These are phyloP conservation scores for Medicago ruthenica DNA, from an alignment of 306 rosid genomes.

Conservation along the genomic window DNA sequence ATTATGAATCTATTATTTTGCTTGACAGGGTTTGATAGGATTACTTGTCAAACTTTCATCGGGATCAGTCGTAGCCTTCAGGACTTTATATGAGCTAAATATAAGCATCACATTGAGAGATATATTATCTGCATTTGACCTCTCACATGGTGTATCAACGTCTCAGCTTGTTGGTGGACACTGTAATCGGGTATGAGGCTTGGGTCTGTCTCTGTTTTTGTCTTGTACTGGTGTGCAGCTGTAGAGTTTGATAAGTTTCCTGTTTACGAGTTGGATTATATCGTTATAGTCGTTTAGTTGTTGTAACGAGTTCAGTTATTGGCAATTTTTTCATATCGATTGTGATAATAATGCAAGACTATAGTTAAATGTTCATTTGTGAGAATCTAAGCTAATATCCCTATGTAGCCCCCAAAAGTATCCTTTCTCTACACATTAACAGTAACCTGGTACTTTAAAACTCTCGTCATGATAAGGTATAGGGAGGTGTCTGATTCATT, in stretches of 20 bases:
- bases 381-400: slow-evolving; percentile 19
- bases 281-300: slow-evolving; percentile 1
- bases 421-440: slow-evolving; percentile 26
- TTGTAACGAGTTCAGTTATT: slow-evolving; percentile 5
- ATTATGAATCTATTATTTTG: slow-evolving; percentile 41
- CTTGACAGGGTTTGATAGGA: slow-evolving; percentile 85
- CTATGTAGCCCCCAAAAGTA: slow-evolving; percentile 11
- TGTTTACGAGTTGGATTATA: slow-evolving; percentile 22
- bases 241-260: slow-evolving; percentile 23
- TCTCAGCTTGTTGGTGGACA: slow-evolving; percentile 73
- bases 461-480: not conserved
- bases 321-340: slow-evolving; percentile 21
- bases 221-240: slow-evolving; percentile 21
- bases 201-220: slow-evolving; percentile 36
- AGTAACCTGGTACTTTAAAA: not conserved
- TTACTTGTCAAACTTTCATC: slow-evolving; percentile 84
- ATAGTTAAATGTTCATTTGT: slow-evolving; percentile 23
- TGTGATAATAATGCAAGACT: slow-evolving; percentile 4
- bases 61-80: slow-evolving; percentile 82
- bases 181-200: slow-evolving; percentile 73
- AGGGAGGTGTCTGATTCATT: not conserved
- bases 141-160: slow-evolving; percentile 74
- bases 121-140: slow-evolving; percentile 66
- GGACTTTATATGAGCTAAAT: slow-evolving; percentile 75
- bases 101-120: slow-evolving; percentile 78